A percentile compares a stretch with the other conserved stretches of the same genome.
Conservation (phyloP, 768 basidiomycete species). For the Kwoniella bestiolae region DNA sequence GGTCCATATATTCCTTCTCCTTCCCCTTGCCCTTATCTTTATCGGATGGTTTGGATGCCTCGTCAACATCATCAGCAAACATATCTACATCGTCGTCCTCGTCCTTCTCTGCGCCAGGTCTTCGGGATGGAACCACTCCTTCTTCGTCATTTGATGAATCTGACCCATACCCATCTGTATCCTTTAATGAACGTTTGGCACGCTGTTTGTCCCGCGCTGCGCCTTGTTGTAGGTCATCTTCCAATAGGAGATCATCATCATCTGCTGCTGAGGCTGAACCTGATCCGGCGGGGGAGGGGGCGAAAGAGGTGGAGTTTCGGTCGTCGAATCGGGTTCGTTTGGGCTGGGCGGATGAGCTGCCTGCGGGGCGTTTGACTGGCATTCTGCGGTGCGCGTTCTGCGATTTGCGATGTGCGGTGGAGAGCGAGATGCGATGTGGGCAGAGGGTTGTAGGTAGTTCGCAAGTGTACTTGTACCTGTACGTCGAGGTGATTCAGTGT, state of each 20-base stretch:
- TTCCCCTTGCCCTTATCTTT: constrained; percentile 45
- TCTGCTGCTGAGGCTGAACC: background rate
- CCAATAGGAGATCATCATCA: constrained; percentile 37
- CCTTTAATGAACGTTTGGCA: constrained; percentile 72
- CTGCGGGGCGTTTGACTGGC: constrained; percentile 40
- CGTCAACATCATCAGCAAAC: constrained; percentile 63
- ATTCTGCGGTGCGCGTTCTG: constrained; percentile 17
- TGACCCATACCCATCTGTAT: constrained; percentile 83
- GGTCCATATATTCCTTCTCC: constrained; percentile 74
- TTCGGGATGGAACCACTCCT: constrained; percentile 83
- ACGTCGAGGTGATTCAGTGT: no score
- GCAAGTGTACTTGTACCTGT: no score
- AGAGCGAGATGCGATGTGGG: no score
- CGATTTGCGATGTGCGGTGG: background rate
- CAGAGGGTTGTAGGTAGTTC: no score
- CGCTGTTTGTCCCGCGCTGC: constrained; percentile 58
- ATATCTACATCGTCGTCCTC: constrained; percentile 80
- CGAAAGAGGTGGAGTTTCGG: constrained; percentile 16
- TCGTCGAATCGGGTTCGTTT: constrained; percentile 47
- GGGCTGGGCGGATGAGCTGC: constrained; percentile 11
- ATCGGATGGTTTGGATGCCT: constrained; percentile 58
- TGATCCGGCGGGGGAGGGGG: constrained; percentile 2
- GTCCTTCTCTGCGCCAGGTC: constrained; percentile 59
- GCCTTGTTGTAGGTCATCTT: constrained; percentile 50
- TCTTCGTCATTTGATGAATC: constrained; percentile 95